Evolutionary conservation across 139 green algal species (phyloP), one percentile per base, ranked within the genome.

Genomic region (Nannochloris sp.): DNA sequence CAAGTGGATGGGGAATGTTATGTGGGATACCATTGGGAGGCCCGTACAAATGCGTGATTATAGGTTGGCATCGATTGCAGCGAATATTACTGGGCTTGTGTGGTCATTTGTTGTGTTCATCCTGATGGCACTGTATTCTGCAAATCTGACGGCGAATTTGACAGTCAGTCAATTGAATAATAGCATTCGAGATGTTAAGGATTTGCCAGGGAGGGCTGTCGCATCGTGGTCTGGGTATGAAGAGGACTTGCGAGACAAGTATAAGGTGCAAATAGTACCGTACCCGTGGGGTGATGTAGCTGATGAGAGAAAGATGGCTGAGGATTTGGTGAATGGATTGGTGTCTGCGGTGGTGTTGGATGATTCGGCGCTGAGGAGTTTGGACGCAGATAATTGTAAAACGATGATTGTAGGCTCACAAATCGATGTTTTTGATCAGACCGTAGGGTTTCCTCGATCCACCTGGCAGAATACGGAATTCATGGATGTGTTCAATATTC

Each of bases 121-220:
- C 3, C 16, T 57, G 14, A 43, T 66, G 36, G 15, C 34, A 15
- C 4, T 66, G n/a, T 66, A 66, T 31, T 23, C 15, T 23, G 60
- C 60, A 16, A 66, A 66, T 25, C n/a, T 54, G 23, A 66, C 60
- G 55, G 34, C 60, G 11, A 66, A 66, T 43, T 44, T 66, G 36
- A 66, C 60, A 18, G 18, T 54, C 15, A 55, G 15, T 14, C 60
- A 54, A 11, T 21, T 66, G 11, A 58, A 24, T 40, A 25, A n/a
- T 44, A 23, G 25, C 7, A 66, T 66, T 14, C 34, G 48, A 25
- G 5, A 6, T 31, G 18, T 66, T 4, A 14, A 9, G 0, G 60
- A 66, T 53, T 31, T 66, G 23, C 34, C 31, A 18, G 60, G 36
- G 4, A 66, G 57, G n/a, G 11, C 36, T 37, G 60, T 66, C 5